Evolutionary conservation across 2,329 filamentous ascomycete genomes (phyloP), one percentile per base, ranked within the genome.

Genomic region (Stagonosporopsis cucurbitacearum): DNA sequence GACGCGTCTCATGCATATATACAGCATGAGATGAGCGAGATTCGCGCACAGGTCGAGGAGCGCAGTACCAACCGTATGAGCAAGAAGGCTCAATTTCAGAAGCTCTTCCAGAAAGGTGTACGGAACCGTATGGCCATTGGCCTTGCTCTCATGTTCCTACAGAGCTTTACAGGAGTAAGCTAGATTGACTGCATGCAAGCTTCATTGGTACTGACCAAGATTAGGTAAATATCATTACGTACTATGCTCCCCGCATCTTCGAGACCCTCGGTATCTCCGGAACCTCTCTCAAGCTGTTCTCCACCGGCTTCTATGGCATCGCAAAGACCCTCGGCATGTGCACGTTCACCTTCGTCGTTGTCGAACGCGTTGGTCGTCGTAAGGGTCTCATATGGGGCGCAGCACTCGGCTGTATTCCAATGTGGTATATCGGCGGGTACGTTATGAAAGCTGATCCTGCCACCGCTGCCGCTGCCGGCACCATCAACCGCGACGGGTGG

Each of bases 371-470:
- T 17, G 75, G 77, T 7, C 75, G 77, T 20, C 71, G 76, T 33
- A 74, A 77, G 19, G 71, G 73, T 19, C 77, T 80, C 1, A 80
- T 84, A 35, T 73, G 81, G 65, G 81, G 80, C 0, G 82, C 80
- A 0, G 67, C 80, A 12, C 74, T 77, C 6, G 82, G 81, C 41
- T 81, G 79, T 1, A 63, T 79, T 0, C 81, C 80, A 33, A 78
- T 84, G 59, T 83, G 79, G 75, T 78, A 81, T 43, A 79, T 84
- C 2, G 82, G 81, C 0, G 79, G 79, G 6, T 85, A 84, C 57
- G 81, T 84, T 35, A 81, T 82, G 68, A 78, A 80, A 41, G 79
- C 79, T 2, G 79, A 83, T 44, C 81, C 82, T 0, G 77, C 79
- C 8, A 73, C 65, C 1, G 77, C 79, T 20, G 81, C 82, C 36